Conservation (phyloP, 306 rosid species). For the Acacia confusa region DNA sequence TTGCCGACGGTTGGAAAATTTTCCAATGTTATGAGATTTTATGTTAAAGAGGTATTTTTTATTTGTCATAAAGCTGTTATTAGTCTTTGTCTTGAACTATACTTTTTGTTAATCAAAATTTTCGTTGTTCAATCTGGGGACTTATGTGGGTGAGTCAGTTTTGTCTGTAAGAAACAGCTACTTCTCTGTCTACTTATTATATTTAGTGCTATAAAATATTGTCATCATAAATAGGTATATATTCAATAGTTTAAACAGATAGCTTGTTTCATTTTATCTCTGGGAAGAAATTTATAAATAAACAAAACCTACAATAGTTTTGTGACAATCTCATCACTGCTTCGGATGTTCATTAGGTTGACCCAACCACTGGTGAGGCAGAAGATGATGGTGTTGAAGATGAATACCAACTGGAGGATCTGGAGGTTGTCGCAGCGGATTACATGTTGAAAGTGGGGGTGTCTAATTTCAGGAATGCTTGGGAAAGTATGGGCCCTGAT, state of each 20-base stretch:
- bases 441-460: slow-evolving; percentile 83
- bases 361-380: slow-evolving; percentile 76
- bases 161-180: background rate
- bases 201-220: background rate
- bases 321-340: slow-evolving; percentile 21
- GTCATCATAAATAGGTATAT: slow-evolving; percentile 4
- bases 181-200: background rate
- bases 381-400: slow-evolving; percentile 96
- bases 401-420: slow-evolving; percentile 95
- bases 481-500: slow-evolving; percentile 86
- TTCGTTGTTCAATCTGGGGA: background rate
- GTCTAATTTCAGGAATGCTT: slow-evolving; percentile 86
- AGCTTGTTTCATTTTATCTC: slow-evolving; percentile 25
- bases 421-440: slow-evolving; percentile 91
- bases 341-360: slow-evolving; percentile 61
- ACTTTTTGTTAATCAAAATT: background rate
- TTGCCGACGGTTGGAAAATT: slow-evolving; percentile 74
- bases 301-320: slow-evolving; percentile 14
- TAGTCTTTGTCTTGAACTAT: background rate
- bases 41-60: slow-evolving; percentile 79
- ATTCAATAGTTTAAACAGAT: slow-evolving; percentile 4
- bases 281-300: slow-evolving; percentile 1
- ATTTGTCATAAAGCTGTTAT: slow-evolving; percentile 2
- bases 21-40: slow-evolving; percentile 72
- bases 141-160: background rate